A percentile compares a stretch with the other conserved stretches of the same genome.
phyloP scores from a whole-genome alignment of 257 asterid genomes.

The Hygrophila difformis region DNA sequence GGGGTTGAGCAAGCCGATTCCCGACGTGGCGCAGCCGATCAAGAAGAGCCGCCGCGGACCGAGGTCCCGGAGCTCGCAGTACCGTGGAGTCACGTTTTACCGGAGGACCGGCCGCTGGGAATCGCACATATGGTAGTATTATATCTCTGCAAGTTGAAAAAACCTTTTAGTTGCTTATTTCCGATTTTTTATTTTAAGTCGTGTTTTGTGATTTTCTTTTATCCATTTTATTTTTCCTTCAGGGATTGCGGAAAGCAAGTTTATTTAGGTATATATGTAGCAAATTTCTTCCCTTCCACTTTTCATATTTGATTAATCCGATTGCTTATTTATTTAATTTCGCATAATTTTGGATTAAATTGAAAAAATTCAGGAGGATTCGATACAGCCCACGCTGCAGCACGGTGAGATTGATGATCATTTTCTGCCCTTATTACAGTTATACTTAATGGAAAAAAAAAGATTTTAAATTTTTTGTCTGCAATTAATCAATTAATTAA shows the following conservation, averaged over 20 bases:
- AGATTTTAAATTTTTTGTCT: no score
- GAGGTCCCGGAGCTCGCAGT: constrained; percentile 68
- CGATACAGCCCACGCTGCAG: constrained; percentile 94
- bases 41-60: constrained; percentile 76
- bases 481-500: no score
- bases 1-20: constrained; percentile 14
- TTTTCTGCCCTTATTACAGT: no score
- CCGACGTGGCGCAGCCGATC: constrained; percentile 35
- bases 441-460: background rate
- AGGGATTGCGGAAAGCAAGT: constrained; percentile 99
- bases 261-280: constrained; percentile 50
- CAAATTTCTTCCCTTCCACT: background rate
- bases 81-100: constrained; percentile 72
- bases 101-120: constrained; percentile 82
- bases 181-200: background rate
- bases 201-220: background rate
- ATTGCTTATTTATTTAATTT: background rate
- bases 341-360: background rate
- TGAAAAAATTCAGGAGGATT: constrained; percentile 61
- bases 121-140: constrained; percentile 56
- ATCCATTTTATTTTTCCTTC: constrained; percentile 5
- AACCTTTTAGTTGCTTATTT: no score
- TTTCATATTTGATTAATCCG: background rate
- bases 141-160: no score
- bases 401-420: constrained; percentile 89